Conservation (phyloP, 352 stramenopile species). For the Pythium brachiatum region DNA sequence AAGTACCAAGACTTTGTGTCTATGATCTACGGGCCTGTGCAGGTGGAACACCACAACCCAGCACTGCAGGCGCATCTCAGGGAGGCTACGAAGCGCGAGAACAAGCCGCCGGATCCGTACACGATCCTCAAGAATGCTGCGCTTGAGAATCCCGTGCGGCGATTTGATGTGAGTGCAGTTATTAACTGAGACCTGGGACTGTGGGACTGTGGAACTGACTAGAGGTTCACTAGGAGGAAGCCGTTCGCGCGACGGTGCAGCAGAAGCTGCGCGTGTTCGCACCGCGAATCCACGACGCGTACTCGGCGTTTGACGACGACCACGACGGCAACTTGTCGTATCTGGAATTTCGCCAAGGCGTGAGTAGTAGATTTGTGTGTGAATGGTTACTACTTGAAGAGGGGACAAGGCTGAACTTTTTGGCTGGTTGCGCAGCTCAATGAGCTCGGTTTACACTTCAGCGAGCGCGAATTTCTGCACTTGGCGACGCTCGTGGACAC, state of each 20-base stretch:
- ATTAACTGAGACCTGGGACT: no score
- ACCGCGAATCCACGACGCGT: conserved; percentile 44
- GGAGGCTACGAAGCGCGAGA: conserved; percentile 4
- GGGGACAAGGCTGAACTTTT: no score
- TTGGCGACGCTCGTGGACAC: conserved; percentile 38
- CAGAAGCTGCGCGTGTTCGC: conserved; percentile 42
- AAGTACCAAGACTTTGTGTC: conserved; percentile 48
- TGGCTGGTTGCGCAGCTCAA: conserved; percentile 40
- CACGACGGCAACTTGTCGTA: conserved; percentile 56
- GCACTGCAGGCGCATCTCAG: conserved; percentile 17
- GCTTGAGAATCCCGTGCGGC: conserved; percentile 10
- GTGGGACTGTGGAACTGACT: background rate
- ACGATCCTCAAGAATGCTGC: conserved; percentile 33
- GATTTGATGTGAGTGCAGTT: conserved; percentile 24
- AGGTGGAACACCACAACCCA: conserved; percentile 20
- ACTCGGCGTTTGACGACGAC: conserved; percentile 51
- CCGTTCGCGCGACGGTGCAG: conserved; percentile 35
- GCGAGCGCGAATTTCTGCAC: conserved; percentile 45
- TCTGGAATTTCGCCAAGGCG: conserved; percentile 42
- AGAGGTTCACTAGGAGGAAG: conserved; percentile 28
- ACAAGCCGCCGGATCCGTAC: conserved; percentile 27
- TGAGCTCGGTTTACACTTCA: conserved; percentile 47
- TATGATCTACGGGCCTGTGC: conserved; percentile 36
- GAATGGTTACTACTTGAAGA: no score
- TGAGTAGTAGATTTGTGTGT: conserved; percentile 14